A percentile compares a stretch with the other conserved stretches of the same genome.
phyloP scores from a whole-genome alignment of 106 monocot species.

The Dactylorhiza incarnata region DNA sequence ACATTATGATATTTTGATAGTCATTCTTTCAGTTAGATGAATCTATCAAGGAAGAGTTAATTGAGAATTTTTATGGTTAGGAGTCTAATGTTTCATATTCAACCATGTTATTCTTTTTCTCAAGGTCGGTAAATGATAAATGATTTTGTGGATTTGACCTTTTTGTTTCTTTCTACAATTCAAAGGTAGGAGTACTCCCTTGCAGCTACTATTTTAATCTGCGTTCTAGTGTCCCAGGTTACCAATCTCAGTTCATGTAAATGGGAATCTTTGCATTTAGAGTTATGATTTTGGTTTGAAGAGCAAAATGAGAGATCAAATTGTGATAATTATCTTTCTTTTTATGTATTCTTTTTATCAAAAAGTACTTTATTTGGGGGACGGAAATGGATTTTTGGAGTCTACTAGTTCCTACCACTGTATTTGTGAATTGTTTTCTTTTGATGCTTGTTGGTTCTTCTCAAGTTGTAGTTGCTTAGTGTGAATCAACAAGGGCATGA shows the following conservation, averaged over 20 bases:
- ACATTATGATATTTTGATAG: neutral
- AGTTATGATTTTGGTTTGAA: neutral
- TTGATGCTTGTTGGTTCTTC: no score
- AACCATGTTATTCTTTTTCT: neutral
- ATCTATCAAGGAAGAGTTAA: neutral
- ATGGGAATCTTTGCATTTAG: neutral
- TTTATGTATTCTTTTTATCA: neutral
- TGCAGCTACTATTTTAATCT: neutral
- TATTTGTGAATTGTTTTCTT: no score
- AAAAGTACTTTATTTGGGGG: neutral
- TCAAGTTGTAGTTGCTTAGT: no score
- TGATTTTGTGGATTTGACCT: neutral
- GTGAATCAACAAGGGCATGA: no score
- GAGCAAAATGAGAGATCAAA: neutral
- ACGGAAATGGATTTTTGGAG: neutral
- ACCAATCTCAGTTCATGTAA: neutral
- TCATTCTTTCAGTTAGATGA: neutral
- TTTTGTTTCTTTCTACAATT: neutral
- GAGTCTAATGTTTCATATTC: neutral
- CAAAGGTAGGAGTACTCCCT: neutral
- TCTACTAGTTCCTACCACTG: no score
- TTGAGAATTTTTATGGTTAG: neutral
- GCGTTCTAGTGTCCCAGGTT: neutral
- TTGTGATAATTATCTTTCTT: neutral
- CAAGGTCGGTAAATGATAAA: neutral